Percentiles rank a stretch among this genome's conserved stretches.
Evolutionary conservation across 106 monocot genomes (phyloP).

Genomic region (Posidonia australis): DNA sequence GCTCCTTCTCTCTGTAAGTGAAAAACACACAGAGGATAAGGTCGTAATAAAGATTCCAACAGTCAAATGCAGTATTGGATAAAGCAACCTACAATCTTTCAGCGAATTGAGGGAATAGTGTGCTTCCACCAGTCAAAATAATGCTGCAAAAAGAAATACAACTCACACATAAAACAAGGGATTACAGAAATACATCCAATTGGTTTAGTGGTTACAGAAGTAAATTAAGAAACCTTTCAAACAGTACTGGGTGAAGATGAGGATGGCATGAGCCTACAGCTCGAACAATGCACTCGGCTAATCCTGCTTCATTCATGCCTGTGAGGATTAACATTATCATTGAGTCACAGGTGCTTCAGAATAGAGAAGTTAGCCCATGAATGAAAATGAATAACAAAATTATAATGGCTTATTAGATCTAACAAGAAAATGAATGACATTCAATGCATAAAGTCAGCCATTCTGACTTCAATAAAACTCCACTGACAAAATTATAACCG

Average conservation of each 20-base stretch:
- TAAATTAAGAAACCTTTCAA: constrained; percentile 50
- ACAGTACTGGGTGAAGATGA: constrained; percentile 81
- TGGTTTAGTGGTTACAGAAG: background rate
- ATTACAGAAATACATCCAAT: background rate
- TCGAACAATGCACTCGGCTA: constrained; percentile 82
- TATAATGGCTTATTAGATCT: too few relatives aligned
- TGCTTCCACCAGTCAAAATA: constrained; percentile 89
- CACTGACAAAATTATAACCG: too few relatives aligned
- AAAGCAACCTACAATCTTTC: constrained; percentile 63
- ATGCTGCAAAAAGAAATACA: constrained; percentile 47
- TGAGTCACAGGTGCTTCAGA: background rate
- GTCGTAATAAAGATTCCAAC: background rate
- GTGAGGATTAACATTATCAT: constrained; percentile 1
- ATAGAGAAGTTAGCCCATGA: background rate
- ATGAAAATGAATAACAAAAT: background rate
- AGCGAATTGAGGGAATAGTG: constrained; percentile 74
- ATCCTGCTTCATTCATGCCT: constrained; percentile 98
- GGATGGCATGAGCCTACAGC: constrained; percentile 82
- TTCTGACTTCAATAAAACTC: too few relatives aligned
- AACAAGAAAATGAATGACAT: background rate
- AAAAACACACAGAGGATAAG: background rate
- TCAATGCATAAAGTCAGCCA: too few relatives aligned
- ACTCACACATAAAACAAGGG: background rate
- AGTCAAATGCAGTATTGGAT: background rate
- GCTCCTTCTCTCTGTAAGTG: constrained; percentile 60